A percentile compares a stretch with the other conserved stretches of the same genome.
These are phyloP conservation scores for Sugiyamaella americana DNA, from an alignment of 805 yeast species.

Conservation along the genomic window DNA sequence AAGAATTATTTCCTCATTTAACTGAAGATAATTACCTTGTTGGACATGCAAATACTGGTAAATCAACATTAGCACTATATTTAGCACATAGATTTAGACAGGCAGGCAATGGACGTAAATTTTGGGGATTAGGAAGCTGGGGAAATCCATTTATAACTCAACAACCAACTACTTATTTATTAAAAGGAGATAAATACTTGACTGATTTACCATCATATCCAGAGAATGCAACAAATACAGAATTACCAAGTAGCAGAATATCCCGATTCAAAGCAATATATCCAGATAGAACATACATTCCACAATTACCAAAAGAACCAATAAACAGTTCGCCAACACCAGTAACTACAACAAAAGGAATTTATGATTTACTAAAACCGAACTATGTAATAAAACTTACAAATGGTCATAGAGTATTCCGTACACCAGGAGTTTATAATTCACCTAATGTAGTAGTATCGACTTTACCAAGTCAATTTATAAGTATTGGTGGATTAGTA, in stretches of 20 bases:
- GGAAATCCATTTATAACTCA: conserved; percentile 53
- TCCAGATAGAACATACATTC: not conserved
- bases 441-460: conserved; percentile 22
- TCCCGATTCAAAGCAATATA: no score
- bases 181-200: conserved; percentile 28
- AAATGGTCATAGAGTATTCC: conserved; percentile 22
- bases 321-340: conserved; percentile 5
- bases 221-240: conserved; percentile 18
- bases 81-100: conserved; percentile 48
- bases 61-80: conserved; percentile 66
- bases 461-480: conserved; percentile 28
- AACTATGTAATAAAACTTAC: conserved; percentile 20
- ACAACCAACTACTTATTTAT: conserved; percentile 38
- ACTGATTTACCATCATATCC: conserved; percentile 31
- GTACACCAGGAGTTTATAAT: conserved; percentile 21
- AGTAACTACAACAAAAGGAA: conserved; percentile 13
- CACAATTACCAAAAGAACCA: not conserved
- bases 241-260: no score
- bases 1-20: conserved; percentile 35
- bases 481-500: conserved; percentile 32
- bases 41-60: conserved; percentile 89
- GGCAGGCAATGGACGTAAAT: not conserved
- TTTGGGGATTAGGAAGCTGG: conserved; percentile 2
- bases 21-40: conserved; percentile 42
- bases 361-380: conserved; percentile 17